These are phyloP conservation scores for Falciphora oryzae DNA, from an alignment of 2,329 filamentous ascomycete genomes.

Conservation along the genomic window DNA sequence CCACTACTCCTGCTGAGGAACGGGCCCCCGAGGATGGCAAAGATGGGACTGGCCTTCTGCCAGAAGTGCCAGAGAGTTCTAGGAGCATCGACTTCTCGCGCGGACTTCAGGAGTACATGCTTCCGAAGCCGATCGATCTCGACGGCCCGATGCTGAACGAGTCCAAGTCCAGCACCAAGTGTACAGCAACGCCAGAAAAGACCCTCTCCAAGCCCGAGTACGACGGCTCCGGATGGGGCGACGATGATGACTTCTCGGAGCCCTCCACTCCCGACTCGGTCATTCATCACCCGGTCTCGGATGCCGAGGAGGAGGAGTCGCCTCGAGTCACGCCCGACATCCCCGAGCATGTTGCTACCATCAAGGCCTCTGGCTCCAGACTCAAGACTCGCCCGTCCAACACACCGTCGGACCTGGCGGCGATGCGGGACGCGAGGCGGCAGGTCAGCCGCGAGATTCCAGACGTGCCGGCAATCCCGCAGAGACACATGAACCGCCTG, in stretches of 20 bases:
- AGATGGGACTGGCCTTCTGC: not conserved
- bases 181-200: constrained; percentile 44
- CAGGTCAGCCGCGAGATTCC: constrained; percentile 74
- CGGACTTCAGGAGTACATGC: constrained; percentile 41
- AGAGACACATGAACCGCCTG: constrained; percentile 51
- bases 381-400: constrained; percentile 85
- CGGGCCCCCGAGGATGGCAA: constrained; percentile 17
- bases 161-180: constrained; percentile 29
- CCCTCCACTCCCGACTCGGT: constrained; percentile 82
- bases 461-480: constrained; percentile 53
- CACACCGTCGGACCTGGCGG: constrained; percentile 74
- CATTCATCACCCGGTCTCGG: constrained; percentile 66
- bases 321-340: constrained; percentile 54
- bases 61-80: constrained; percentile 21
- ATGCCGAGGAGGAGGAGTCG: constrained; percentile 36
- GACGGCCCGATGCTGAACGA: constrained; percentile 30
- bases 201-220: constrained; percentile 55
- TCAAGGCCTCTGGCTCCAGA: constrained; percentile 80
- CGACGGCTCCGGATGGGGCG: constrained; percentile 56
- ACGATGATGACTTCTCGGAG: constrained; percentile 51
- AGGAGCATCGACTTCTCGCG: constrained; percentile 35
- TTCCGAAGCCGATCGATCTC: constrained; percentile 33
- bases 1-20: constrained; percentile 32
- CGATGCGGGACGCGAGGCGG: constrained; percentile 82
- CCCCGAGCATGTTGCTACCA: constrained; percentile 78